Conservation (phyloP, 208 protist species). For the Borovskyia barvae region DNA sequence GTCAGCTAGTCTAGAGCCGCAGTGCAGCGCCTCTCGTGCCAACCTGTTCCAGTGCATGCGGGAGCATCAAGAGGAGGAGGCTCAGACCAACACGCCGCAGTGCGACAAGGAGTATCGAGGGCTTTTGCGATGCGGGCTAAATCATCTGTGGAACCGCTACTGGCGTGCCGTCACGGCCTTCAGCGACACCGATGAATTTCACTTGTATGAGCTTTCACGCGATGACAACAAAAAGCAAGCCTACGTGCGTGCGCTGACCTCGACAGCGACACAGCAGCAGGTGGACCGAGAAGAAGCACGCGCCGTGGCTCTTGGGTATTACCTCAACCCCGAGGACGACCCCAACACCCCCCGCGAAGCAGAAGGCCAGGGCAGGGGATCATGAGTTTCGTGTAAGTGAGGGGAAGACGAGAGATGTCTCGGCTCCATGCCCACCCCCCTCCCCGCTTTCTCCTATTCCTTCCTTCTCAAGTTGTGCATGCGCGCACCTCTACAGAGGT, state of each 20-base stretch:
- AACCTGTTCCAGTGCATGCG: slow-evolving; percentile 59
- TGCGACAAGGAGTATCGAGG: slow-evolving; percentile 53
- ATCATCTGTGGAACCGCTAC: slow-evolving; percentile 83
- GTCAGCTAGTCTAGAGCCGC: slow-evolving; percentile 47
- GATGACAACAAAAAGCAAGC: slow-evolving; percentile 80
- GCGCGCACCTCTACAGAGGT: no score
- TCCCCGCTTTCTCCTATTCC: no score
- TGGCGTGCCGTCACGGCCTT: slow-evolving; percentile 75
- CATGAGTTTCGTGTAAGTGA: no score
- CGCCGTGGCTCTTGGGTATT: slow-evolving; percentile 28
- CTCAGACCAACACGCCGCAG: slow-evolving; percentile 51
- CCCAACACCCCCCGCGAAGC: no score
- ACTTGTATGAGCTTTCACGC: slow-evolving; percentile 72
- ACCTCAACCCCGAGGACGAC: slow-evolving; percentile 22
- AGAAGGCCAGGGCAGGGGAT: no score
- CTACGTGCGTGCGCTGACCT: slow-evolving; percentile 55
- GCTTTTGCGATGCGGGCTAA: slow-evolving; percentile 78
- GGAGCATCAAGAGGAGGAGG: slow-evolving; percentile 44
- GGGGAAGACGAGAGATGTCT: no score
- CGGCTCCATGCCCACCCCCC: no score
- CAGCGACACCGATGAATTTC: slow-evolving; percentile 70
- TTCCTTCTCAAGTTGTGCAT: no score
- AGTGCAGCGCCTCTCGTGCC: slow-evolving; percentile 37
- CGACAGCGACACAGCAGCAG: slow-evolving; percentile 24
- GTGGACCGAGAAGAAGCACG: slow-evolving; percentile 13